Conservation (phyloP, 2,329 filamentous ascomycete genomes). For the Teratosphaeria gauchensis region DNA sequence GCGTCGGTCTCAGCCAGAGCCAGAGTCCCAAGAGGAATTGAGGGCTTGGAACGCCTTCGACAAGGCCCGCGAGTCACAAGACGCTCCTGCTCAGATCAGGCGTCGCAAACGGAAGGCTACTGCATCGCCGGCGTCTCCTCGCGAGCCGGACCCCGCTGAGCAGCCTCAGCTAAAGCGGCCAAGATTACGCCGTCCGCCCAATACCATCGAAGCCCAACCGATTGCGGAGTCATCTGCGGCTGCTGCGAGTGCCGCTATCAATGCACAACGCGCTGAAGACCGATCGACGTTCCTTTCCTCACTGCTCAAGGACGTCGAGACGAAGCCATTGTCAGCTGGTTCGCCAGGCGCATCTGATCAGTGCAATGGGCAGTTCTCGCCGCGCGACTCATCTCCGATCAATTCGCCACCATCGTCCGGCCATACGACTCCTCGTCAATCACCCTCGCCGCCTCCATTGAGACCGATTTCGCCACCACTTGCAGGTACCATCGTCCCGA, state of each 20-base stretch:
- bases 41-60: constrained; percentile 87
- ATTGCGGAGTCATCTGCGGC: constrained; percentile 22
- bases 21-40: constrained; percentile 69
- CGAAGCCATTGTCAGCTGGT: constrained; percentile 32
- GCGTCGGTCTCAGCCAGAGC: constrained; percentile 35
- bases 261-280: constrained; percentile 19
- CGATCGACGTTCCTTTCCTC: constrained; percentile 71
- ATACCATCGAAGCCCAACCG: constrained; percentile 31
- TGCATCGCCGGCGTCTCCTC: constrained; percentile 59
- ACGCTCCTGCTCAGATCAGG: constrained; percentile 17
- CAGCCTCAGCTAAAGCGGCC: constrained; percentile 79
- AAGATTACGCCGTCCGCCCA: constrained; percentile 41
- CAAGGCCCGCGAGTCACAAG: constrained; percentile 63
- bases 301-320: constrained; percentile 78
- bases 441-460: constrained; percentile 59
- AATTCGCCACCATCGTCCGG: constrained; percentile 57
- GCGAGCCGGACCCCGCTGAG: constrained; percentile 48
- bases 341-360: constrained; percentile 25
- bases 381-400: constrained; percentile 52
- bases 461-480: constrained; percentile 57
- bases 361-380: constrained; percentile 24
- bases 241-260: constrained; percentile 8
- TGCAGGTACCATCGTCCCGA: constrained; percentile 62
- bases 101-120: constrained; percentile 69
- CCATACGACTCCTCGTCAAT: constrained; percentile 55